A percentile compares a stretch with the other conserved stretches of the same genome.
Conservation (phyloP, 306 rosid species). For the Glycine tomentella region DNA sequence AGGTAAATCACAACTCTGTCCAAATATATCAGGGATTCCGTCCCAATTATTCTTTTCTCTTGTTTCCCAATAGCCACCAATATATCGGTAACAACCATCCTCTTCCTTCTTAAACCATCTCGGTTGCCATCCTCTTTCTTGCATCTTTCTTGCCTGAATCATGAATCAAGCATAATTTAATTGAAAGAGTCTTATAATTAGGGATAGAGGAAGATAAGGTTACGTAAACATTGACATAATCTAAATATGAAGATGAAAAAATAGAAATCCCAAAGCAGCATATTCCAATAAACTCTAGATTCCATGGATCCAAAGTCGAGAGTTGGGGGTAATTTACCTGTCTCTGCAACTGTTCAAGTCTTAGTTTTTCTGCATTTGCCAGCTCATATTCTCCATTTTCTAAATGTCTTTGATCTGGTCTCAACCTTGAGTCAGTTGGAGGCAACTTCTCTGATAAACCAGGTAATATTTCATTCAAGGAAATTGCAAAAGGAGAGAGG, state of each 20-base stretch:
- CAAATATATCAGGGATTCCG: slow-evolving; percentile 84
- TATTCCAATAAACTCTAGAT: too few relatives aligned
- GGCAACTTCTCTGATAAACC: slow-evolving; percentile 77
- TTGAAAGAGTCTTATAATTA: too few relatives aligned
- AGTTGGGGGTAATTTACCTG: slow-evolving; percentile 64
- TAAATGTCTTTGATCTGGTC: slow-evolving; percentile 96
- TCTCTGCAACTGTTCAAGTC: slow-evolving; percentile 98
- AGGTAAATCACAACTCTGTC: slow-evolving; percentile 69
- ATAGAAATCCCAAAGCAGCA: too few relatives aligned
- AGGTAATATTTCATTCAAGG: slow-evolving; percentile 87
- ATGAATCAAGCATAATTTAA: slow-evolving; percentile 19
- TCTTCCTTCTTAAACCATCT: slow-evolving; percentile 91
- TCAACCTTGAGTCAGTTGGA: slow-evolving; percentile 95
- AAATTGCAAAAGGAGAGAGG: slow-evolving; percentile 91
- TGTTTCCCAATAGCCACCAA: slow-evolving; percentile 94
- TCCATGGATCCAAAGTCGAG: neutral
- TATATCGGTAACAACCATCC: slow-evolving; percentile 85
- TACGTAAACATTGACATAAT: too few relatives aligned
- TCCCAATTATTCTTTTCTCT: slow-evolving; percentile 82
- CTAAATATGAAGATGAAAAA: too few relatives aligned
- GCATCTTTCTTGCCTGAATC: slow-evolving; percentile 93
- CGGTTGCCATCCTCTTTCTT: slow-evolving; percentile 98
- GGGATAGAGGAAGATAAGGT: too few relatives aligned
- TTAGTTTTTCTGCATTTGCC: slow-evolving; percentile 92
- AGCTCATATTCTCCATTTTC: slow-evolving; percentile 95